These are phyloP conservation scores for Ambrosiella beaveri DNA, from an alignment of 2,329 filamentous ascomycete species.

Conservation along the genomic window DNA sequence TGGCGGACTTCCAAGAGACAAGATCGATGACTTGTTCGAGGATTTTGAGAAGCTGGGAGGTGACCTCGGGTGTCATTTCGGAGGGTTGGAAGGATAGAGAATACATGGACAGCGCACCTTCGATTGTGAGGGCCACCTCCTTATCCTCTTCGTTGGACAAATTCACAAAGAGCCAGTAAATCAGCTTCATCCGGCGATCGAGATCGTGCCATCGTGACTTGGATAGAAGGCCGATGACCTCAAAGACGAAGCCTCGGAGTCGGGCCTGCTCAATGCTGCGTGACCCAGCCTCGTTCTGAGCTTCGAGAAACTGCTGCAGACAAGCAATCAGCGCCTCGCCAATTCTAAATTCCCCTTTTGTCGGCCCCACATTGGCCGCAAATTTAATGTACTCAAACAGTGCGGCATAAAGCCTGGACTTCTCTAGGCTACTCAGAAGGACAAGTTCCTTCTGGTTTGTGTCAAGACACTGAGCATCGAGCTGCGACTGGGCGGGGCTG, in stretches of 20 bases:
- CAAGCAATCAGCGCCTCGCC: slow-evolving; percentile 50
- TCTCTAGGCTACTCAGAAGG: slow-evolving; percentile 35
- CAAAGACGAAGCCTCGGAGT: slow-evolving; percentile 68
- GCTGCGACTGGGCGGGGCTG: slow-evolving; percentile 24
- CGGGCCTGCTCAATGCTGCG: no score
- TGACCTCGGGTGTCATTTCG: slow-evolving; percentile 4
- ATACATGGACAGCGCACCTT: slow-evolving; percentile 70
- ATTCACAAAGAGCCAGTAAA: slow-evolving; percentile 66
- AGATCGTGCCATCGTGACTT: slow-evolving; percentile 42
- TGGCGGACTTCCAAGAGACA: slow-evolving; percentile 30
- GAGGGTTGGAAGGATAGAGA: slow-evolving; percentile 26
- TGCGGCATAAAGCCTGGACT: slow-evolving; percentile 61
- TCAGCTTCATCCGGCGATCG: slow-evolving; percentile 35
- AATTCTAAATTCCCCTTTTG: slow-evolving; percentile 41
- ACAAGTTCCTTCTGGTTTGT: no score
- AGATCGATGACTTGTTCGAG: slow-evolving; percentile 50
- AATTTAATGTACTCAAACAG: slow-evolving; percentile 79
- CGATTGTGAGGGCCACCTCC: slow-evolving; percentile 69
- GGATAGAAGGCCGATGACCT: slow-evolving; percentile 71
- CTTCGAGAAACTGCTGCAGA: slow-evolving; percentile 54
- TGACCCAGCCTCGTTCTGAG: no score
- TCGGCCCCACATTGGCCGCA: slow-evolving; percentile 57
- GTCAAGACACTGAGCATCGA: no score
- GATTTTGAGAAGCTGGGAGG: slow-evolving; percentile 28
- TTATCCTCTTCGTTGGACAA: slow-evolving; percentile 62